phyloP scores from a whole-genome alignment of 202 grass and related monocot genomes.

The Elaeis oleifera region DNA sequence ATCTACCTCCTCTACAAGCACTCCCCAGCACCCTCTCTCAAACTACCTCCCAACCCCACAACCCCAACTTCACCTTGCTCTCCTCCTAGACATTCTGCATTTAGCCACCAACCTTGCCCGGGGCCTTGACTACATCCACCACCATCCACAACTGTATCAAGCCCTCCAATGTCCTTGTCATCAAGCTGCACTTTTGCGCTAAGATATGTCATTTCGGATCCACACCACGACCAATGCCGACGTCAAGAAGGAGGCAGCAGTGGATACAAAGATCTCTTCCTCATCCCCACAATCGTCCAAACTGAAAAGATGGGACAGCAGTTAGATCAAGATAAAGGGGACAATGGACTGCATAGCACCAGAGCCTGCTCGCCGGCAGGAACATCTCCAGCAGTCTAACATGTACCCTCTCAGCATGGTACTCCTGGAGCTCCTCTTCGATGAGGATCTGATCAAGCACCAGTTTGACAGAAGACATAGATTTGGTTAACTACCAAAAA shows the following conservation, averaged over 20 bases:
- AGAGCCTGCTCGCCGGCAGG: conserved; percentile 40
- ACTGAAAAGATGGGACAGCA: conserved; percentile 10
- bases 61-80: conserved; percentile 61
- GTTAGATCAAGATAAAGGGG: conserved; percentile 51
- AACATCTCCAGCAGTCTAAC: conserved; percentile 43
- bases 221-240: not conserved
- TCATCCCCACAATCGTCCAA: too few relatives aligned
- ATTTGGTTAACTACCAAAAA: too few relatives aligned
- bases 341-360: conserved; percentile 80
- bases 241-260: not conserved
- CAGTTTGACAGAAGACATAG: conserved; percentile 15
- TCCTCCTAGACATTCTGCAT: conserved; percentile 50
- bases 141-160: conserved; percentile 74
- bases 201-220: conserved; percentile 81
- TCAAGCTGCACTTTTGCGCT: conserved; percentile 36
- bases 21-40: conserved; percentile 38
- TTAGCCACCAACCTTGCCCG: conserved; percentile 57
- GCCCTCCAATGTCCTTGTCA: conserved; percentile 55
- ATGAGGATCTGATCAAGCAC: conserved; percentile 56
- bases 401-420: conserved; percentile 66
- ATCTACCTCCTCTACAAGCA: conserved; percentile 71
- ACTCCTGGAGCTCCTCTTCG: conserved; percentile 80
- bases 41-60: conserved; percentile 55
- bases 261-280: not conserved
- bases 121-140: conserved; percentile 75